Evolutionary conservation across 768 basidiomycete species (phyloP), one percentile per base, ranked within the genome.

Genomic region (Suillus subluteus): DNA sequence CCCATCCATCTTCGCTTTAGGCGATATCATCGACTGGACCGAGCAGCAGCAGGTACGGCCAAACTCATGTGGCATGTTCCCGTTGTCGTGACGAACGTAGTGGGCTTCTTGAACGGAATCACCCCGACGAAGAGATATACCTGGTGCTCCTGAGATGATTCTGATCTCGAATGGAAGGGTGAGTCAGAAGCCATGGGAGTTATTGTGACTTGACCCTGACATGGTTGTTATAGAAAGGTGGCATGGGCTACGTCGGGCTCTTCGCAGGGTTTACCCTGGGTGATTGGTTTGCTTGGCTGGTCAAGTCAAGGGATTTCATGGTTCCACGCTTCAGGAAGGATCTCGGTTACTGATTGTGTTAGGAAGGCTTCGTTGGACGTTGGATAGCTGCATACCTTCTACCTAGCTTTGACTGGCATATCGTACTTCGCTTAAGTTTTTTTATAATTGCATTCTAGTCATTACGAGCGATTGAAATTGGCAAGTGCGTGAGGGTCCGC

Each of bases 41-140:
- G 91, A 91, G 74, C 86, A 90, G 74, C 90, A 90, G 70, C 88
- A 85, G 58, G 76, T n/a, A 76, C 0, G n/a, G 80, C 76, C 18
- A 90, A 91, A 73, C 79, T 78, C 0, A 30, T 58, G 2, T 71
- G 70, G 6, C 91, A 91, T 67, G 81, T 70, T 32, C 62, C 21
- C 0, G 66, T 90, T 46, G 78, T 87, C 44, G 79, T 78, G 3
- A 75, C 79, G 37, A 91, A 92, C 66, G 73, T 89, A 18, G 40
- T 86, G 0, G 73, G 75, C 38, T 71, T 84, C 62, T 75, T 89
- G 40, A 72, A 72, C 15, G 83, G 82, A 62, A 73, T 72, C 26
- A 62, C 73, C 67, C 73, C 68, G 6, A 66, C 79, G 66, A 82
- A 79, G 58, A 68, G 67, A 23, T 89, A 90, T 73, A 80, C 83